Base-by-base conservation (phyloP, 179 eudicot genomes). In the Heliamphora pulchella region DNA sequence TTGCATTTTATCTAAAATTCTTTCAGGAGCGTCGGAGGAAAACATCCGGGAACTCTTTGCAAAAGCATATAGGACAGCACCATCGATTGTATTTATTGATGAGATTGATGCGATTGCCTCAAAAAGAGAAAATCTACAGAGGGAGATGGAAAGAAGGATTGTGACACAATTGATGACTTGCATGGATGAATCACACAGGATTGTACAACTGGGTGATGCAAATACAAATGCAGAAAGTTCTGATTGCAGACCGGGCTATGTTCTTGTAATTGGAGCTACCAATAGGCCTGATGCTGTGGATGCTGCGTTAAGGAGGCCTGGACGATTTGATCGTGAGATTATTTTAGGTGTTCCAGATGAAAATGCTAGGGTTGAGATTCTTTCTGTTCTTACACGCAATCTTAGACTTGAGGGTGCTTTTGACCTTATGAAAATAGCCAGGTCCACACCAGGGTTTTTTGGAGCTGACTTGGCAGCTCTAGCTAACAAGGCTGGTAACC, bases 101-200 rank as follows among this genome's bases (percentile, higher is more conserved):
- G 98, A 94, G 82, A 91, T 94, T 82, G 98, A 94, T 80, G 93
- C 96, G 17, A 89, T 94, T 85, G 98, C 94, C 87, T 89, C 98
- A 5, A 94, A 94, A 86, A 91, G 98, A 77, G 98, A 93, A 78
- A 91, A 91, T 82, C 82, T 89, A 59, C 94, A 94, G 79, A 91
- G 97, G 85, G 97, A 88, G 84, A 94, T 91, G 98, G 98, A 94
- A 84, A 85, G 86, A 39, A 89, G 98, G 53, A 94, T 94, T 75
- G 98, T 94, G 80, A 91, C 97, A 70, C 98, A 94, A 80, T 83
- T 94, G 79, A 88, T 93, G 91, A 91, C 94, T 41, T 91, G 95
- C 87, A 94, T 94, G 98, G 98, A 94, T 81, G 97, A 93, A 69
- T 91, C 97, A 75, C 86, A 87, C 75, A 88, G 86, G 53, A 80